Evolutionary conservation across 1,284 basidiomycete genomes (phyloP), one percentile per base, ranked within the genome.

Genomic region (Cronartium ribicola): DNA sequence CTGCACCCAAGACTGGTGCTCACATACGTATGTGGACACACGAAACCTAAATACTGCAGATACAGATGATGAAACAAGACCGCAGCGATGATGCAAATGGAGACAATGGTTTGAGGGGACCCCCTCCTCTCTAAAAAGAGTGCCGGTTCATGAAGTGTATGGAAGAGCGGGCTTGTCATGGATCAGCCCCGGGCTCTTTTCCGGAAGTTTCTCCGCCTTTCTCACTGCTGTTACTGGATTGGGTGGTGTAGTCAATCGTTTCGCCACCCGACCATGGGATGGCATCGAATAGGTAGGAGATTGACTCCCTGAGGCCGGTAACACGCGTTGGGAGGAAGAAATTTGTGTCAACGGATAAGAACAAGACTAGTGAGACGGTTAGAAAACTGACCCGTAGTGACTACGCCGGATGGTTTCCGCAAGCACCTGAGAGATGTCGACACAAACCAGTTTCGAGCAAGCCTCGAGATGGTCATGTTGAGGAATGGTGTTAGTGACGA

Each of bases 401-500:
- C 90, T 93, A 77, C 95, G 87, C 77, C 95, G 85, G 76, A 98
- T 97, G 64, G 97, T 95, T 85, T 98, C 96, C 55, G 93, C 96
- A 75, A 99, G 86, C 76, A 98, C 94, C 70, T 90, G 89, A 66
- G 90, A 91, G 79, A 99, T 89, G 84, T 98, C 94, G 78, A 99
- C 90, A 78, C 94, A 91, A 84, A 97, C 94, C 67, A 99, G 88
- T 85, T 96, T 97, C 75, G 82, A 81, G 83, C 94, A 96, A 76
- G 82, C 81, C 63, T 84, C 85, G 80, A 88, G 85, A 83, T 97
- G 95, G 78, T 85, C 88, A 76, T 84, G 79, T 83, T 98, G 95
- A 59, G 96, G 96, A 59, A 98, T 87, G 80, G 96, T 98, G 84
- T 99, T 99, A 78, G 96, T 98, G 78, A 98, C 94, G 74, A 98